Evolutionary conservation across 2,329 filamentous ascomycete genomes (phyloP), one percentile per base, ranked within the genome.

Genomic region (Hirsutella minnesotensis): DNA sequence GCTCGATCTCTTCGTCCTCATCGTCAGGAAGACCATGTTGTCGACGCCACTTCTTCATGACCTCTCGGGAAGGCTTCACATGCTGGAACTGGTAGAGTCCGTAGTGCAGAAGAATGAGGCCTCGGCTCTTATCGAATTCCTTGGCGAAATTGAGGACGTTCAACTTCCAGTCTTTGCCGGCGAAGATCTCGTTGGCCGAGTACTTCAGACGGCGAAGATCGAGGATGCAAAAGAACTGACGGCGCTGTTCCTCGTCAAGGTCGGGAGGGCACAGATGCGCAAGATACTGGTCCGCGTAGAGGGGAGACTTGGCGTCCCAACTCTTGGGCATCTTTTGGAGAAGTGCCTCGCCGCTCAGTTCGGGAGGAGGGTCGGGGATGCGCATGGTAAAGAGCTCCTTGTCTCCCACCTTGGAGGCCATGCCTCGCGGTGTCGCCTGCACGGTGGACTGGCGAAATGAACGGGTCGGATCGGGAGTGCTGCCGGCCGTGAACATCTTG

Each of bases 11-110:
- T 37, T 74, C 68, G 9, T 72, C 69, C 41, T 70, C 66, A 0
- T 66, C 62, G 22, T 71, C 66, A 9, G 72, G 69, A 19, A 79
- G 63, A 27, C 71, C 71, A 50, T 79, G 69, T 43, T 72, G 70
- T 35, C 69, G 60, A 53, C 73, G 71, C 75, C 75, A 79, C 51
- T 72, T 72, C 56, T 70, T 73, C 42, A 78, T 63, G 9, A 77
- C 65, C 33, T 76, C 72, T 46, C 69, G 70, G 0, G 74, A 75
- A 1, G 74, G 73, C 52, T 76, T 76, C 35, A 78, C 69, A 16
- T 73, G 78, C 60, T 78, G 76, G 60, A 79, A 79, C 51, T 78
- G 72, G 52, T 79, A 79, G 2, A 79, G 66, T 2, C 75, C 75
- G 47, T 79, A 79, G 39, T 75, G 72, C 44, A 79, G 54, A 59